A percentile compares a stretch with the other conserved stretches of the same genome.
These are phyloP conservation scores for Corymbia calophylla DNA, from an alignment of 441 rosid species.

Conservation along the genomic window DNA sequence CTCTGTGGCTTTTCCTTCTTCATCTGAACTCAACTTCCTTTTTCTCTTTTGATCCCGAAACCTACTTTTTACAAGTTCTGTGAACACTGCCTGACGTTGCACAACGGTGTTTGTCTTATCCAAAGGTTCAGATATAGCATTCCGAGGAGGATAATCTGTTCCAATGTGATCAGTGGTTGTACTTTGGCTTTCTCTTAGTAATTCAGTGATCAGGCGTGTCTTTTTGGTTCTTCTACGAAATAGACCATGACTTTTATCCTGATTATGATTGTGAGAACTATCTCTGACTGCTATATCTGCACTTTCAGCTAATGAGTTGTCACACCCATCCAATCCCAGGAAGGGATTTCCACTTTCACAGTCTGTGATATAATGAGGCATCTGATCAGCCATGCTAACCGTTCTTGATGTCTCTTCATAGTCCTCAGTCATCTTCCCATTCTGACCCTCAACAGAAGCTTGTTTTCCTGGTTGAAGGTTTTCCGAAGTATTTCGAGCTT, in stretches of 20 bases:
- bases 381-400: conserved; percentile 24
- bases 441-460: conserved; percentile 12
- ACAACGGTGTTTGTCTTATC: conserved; percentile 13
- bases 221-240: conserved; percentile 61
- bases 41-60: conserved; percentile 37
- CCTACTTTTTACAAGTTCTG: conserved; percentile 21
- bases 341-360: conserved; percentile 17
- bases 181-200: conserved; percentile 39
- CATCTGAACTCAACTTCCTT: conserved; percentile 44
- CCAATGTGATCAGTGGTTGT: conserved; percentile 7
- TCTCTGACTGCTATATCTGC: conserved; percentile 21
- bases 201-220: conserved; percentile 64
- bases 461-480: conserved; percentile 15
- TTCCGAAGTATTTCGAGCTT: conserved; percentile 1
- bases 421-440: conserved; percentile 12
- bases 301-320: conserved; percentile 48
- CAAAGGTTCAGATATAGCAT: conserved; percentile 20
- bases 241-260: conserved; percentile 30
- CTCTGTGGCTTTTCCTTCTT: conserved; percentile 27
- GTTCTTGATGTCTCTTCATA: conserved; percentile 22
- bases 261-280: conserved; percentile 11
- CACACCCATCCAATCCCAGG: conserved; percentile 24
- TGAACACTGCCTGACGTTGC: conserved; percentile 15
- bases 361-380: conserved; percentile 17
- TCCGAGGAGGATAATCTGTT: conserved; percentile 25